Conservation (phyloP, 495 filamentous ascomycete species). For the Xylaria bambusicola region DNA sequence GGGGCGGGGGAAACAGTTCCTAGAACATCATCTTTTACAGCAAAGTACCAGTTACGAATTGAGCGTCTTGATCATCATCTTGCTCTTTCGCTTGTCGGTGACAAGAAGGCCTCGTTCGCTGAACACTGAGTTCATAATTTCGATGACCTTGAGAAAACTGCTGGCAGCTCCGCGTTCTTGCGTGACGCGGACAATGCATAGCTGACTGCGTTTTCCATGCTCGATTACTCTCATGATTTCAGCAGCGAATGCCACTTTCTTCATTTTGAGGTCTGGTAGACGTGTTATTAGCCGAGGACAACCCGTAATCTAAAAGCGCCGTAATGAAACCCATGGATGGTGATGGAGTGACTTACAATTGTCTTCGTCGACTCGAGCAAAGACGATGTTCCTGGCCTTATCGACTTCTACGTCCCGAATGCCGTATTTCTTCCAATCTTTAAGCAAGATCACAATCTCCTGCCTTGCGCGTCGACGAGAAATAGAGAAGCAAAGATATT, state of each 20-base stretch:
- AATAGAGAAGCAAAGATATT: constrained; percentile 71
- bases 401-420: constrained; percentile 74
- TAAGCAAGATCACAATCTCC: constrained; percentile 71
- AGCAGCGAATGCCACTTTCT: constrained; percentile 74
- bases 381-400: constrained; percentile 70
- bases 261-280: constrained; percentile 65
- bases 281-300: constrained; percentile 24
- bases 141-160: constrained; percentile 81
- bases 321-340: background rate
- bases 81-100: constrained; percentile 64
- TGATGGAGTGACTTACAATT: constrained; percentile 66
- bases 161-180: constrained; percentile 85
- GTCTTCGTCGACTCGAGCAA: constrained; percentile 67
- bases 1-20: background rate
- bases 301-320: background rate
- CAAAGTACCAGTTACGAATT: constrained; percentile 31
- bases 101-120: constrained; percentile 62
- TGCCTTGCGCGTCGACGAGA: constrained; percentile 68
- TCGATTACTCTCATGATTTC: constrained; percentile 86
- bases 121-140: constrained; percentile 65
- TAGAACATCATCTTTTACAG: background rate
- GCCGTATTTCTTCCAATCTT: constrained; percentile 78
- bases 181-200: constrained; percentile 80
- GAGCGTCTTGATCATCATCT: constrained; percentile 67
- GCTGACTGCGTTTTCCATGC: constrained; percentile 64